Conservation (phyloP, 257 asterid species). For the Buddleja alternifolia region DNA sequence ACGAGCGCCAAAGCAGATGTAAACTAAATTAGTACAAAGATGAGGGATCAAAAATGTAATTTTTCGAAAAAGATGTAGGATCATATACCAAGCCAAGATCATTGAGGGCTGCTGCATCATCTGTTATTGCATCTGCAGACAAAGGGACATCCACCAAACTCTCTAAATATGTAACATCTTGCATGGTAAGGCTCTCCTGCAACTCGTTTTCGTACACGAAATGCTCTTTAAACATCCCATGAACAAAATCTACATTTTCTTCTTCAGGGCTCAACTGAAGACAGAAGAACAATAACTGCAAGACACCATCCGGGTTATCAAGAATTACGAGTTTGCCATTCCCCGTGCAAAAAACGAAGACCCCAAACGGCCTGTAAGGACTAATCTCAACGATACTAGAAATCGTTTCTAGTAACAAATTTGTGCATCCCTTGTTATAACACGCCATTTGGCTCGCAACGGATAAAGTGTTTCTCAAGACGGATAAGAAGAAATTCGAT, state of each 20-base stretch:
- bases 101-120: conserved; percentile 54
- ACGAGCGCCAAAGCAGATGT: too few species aligned
- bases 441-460: conserved; percentile 80
- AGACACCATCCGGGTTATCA: conserved; percentile 76
- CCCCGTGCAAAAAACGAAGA: conserved; percentile 57
- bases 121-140: conserved; percentile 43
- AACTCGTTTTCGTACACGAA: conserved; percentile 60
- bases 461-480: conserved; percentile 60
- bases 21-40: too few species aligned
- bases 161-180: conserved; percentile 52
- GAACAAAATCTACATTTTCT: conserved; percentile 37
- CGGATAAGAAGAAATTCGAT: conserved; percentile 47
- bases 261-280: conserved; percentile 65
- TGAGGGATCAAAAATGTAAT: too few species aligned
- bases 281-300: conserved; percentile 71
- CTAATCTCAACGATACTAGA: conserved; percentile 76
- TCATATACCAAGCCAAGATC: conserved; percentile 75
- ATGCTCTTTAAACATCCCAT: conserved; percentile 54
- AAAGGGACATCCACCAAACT: conserved; percentile 66
- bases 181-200: conserved; percentile 73
- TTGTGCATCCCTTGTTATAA: conserved; percentile 78
- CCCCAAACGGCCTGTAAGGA: conserved; percentile 82
- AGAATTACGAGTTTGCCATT: conserved; percentile 62
- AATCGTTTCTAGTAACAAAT: conserved; percentile 70
- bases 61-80: neutral